Base-by-base conservation (phyloP, 2,329 filamentous ascomycete species). In the Alternaria panax region DNA sequence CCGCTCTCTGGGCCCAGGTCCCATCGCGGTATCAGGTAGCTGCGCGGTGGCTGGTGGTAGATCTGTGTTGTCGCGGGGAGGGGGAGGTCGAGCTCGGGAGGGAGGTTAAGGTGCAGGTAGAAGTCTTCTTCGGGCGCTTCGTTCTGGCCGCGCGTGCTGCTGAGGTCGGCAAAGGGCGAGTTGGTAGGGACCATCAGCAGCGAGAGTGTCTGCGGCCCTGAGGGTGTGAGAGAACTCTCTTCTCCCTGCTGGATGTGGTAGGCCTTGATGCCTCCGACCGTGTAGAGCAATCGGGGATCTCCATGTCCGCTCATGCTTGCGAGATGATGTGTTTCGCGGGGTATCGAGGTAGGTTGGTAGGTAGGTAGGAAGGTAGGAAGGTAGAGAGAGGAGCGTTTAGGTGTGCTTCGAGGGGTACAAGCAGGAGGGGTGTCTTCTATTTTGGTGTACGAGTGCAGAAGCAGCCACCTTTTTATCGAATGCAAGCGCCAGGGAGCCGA, bases 31-130 rank as follows among this genome's bases (percentile, higher is more conserved):
- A 99, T 97, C 46, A 98, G 84, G 75, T 98, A 98, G 82, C 92
- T 96, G 64, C 85, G 88, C 0, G 94, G 94, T 7, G 93, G 93
- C 80, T 98, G 92, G 78, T 97, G 93, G 80, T 97, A 98, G 76
- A 99, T 95, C 78, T 98, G 94, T 0, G 95, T 98, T 0, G 93
- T 98, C 18, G 94, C 94, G 12, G 95, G 95, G 14, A 98, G 85
- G 6, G 95, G 92, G 6, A 98, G 87, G 71, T 98, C 94, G 69
- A 99, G 88, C 83, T 97, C 94, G 20, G 94, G 94, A 14, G 94
- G 93, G 9, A 98, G 88, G 72, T 97, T 93, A 24, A 99, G 87
- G 78, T 98, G 94, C 5, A 99, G 88, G 78, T 98, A 98, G 81
- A 97, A 98, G 82, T 98, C 95, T 76, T 97, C 91, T 56, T 79